Evolutionary conservation across 352 stramenopile species (phyloP).

Genomic region (Stephanocyclus meneghinianus): DNA sequence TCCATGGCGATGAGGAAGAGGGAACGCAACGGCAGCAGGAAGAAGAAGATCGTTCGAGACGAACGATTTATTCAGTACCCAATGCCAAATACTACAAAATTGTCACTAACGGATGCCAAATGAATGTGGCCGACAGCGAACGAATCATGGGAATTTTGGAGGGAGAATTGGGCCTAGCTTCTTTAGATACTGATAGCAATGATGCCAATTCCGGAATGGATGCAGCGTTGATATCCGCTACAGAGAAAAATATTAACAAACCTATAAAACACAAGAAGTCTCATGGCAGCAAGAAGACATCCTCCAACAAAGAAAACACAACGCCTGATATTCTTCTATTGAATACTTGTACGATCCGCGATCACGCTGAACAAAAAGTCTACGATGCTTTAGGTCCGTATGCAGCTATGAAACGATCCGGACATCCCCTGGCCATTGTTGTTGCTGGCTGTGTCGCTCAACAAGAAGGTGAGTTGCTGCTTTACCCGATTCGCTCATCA

Average conservation of each 20-base stretch:
- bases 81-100: constrained; percentile 66
- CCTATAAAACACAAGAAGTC: neutral
- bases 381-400: constrained; percentile 83
- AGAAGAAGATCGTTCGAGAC: constrained; percentile 15
- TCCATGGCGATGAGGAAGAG: constrained; percentile 18
- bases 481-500: too few species aligned
- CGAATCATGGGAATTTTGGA: constrained; percentile 74
- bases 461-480: constrained; percentile 72
- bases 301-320: constrained; percentile 8
- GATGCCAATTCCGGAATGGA: constrained; percentile 22
- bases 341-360: constrained; percentile 85
- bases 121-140: constrained; percentile 84
- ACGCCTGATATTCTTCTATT: constrained; percentile 80
- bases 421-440: constrained; percentile 78
- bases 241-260: neutral
- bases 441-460: constrained; percentile 85
- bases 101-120: constrained; percentile 82
- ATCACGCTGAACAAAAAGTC: constrained; percentile 86
- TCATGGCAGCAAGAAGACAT: constrained; percentile 16
- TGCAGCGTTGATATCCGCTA: constrained; percentile 13
- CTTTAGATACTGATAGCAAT: constrained; percentile 13
- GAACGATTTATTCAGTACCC: constrained; percentile 41
- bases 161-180: constrained; percentile 43
- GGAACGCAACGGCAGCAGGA: neutral
- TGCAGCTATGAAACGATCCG: constrained; percentile 75